These are phyloP conservation scores for Viridothelium virens DNA, from an alignment of 495 filamentous ascomycete genomes.

Conservation along the genomic window DNA sequence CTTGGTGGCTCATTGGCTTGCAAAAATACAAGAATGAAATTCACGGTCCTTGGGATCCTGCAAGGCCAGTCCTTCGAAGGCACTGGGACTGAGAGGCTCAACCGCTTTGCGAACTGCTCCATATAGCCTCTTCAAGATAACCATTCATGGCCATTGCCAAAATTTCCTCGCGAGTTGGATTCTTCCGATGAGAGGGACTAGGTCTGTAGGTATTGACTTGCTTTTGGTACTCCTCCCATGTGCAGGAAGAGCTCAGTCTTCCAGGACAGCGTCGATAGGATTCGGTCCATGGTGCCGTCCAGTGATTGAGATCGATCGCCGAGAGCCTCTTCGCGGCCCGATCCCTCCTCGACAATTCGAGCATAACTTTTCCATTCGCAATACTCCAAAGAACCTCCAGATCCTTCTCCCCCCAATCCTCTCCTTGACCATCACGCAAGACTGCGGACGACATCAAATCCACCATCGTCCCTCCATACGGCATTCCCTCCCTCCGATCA, in stretches of 20 bases:
- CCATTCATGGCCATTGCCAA: not conserved
- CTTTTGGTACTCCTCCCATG: constrained; percentile 3
- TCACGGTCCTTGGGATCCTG: constrained; percentile 95
- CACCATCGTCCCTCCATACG: constrained; percentile 1
- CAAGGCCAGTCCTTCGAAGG: constrained; percentile 65
- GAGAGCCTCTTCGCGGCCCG: not conserved
- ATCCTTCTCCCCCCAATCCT: too few relatives aligned
- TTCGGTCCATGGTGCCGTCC: not conserved
- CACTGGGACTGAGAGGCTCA: constrained; percentile 45
- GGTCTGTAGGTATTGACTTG: not conserved
- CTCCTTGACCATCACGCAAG: not conserved
- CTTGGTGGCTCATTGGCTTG: constrained; percentile 94
- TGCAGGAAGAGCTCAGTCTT: not conserved
- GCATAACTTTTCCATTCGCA: not conserved
- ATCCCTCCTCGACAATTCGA: not conserved
- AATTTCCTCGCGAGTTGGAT: not conserved
- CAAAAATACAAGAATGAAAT: constrained; percentile 99
- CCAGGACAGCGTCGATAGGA: not conserved
- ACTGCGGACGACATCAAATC: not conserved
- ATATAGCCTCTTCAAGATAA: not conserved
- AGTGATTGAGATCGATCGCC: not conserved
- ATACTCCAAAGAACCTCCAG: not conserved
- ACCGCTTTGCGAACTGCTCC: not conserved
- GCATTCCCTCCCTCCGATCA: not conserved
- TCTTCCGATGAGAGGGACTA: not conserved